phyloP scores from a whole-genome alignment of 2,329 filamentous ascomycete species.

The Colletotrichum sp. region DNA sequence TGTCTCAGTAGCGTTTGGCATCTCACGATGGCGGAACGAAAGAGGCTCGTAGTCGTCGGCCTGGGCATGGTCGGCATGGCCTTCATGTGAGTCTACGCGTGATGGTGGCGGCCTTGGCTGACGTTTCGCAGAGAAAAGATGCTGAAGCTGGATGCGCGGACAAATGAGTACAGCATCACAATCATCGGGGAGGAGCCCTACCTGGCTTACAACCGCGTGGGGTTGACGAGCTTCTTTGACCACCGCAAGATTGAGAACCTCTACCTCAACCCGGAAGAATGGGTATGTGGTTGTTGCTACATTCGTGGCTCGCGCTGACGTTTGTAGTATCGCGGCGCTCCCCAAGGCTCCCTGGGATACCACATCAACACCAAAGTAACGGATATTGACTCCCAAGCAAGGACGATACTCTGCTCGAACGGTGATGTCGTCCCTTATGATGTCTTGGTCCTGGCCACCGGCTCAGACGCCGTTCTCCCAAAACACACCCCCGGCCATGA shows the following conservation, averaged over 20 bases:
- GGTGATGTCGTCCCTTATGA: slow-evolving; percentile 77
- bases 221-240: slow-evolving; percentile 87
- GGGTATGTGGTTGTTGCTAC: slow-evolving; percentile 57
- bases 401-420: slow-evolving; percentile 73
- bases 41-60: slow-evolving; percentile 81
- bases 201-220: slow-evolving; percentile 89
- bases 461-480: slow-evolving; percentile 81
- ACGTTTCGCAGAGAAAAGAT: slow-evolving; percentile 74
- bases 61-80: slow-evolving; percentile 91
- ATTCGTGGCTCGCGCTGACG: not conserved
- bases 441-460: slow-evolving; percentile 82
- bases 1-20: not conserved
- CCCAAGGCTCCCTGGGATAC: slow-evolving; percentile 72
- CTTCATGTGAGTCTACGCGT: slow-evolving; percentile 71
- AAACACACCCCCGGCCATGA: slow-evolving; percentile 76
- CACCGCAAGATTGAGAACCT: slow-evolving; percentile 84
- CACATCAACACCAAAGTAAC: slow-evolving; percentile 77
- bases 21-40: slow-evolving; percentile 51
- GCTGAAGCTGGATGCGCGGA: slow-evolving; percentile 79
- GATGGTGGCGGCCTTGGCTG: not conserved
- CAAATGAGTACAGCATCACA: slow-evolving; percentile 78
- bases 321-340: slow-evolving; percentile 68
- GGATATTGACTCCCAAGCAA: slow-evolving; percentile 65
- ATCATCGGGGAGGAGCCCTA: slow-evolving; percentile 90
- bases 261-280: slow-evolving; percentile 85